These are phyloP conservation scores for Boletus speciosus DNA, from an alignment of 768 basidiomycete genomes.

Conservation along the genomic window DNA sequence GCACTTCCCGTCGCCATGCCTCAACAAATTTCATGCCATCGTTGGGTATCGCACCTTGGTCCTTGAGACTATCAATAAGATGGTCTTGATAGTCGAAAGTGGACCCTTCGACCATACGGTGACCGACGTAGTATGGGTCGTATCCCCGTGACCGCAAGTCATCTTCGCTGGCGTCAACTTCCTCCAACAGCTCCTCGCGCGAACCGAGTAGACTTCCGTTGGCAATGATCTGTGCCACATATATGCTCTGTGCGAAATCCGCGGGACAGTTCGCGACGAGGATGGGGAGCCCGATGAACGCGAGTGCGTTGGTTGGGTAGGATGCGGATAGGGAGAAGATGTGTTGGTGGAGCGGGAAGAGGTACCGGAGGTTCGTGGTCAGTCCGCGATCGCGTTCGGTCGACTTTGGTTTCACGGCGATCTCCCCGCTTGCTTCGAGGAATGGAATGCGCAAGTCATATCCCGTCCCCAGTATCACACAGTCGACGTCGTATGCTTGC, in stretches of 20 bases:
- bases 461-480: conserved; percentile 52
- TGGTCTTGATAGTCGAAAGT: conserved; percentile 42
- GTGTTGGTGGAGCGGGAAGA: conserved; percentile 53
- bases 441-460: conserved; percentile 54
- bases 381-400: conserved; percentile 25
- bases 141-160: conserved; percentile 37
- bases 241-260: conserved; percentile 49
- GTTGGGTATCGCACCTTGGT: conserved; percentile 35
- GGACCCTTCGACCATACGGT: conserved; percentile 37
- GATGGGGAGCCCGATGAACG: conserved; percentile 53
- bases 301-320: conserved; percentile 49
- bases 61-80: conserved; percentile 12
- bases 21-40: conserved; percentile 48
- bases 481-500: conserved; percentile 37
- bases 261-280: conserved; percentile 46
- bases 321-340: conserved; percentile 48
- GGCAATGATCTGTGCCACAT: conserved; percentile 43
- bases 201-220: conserved; percentile 40
- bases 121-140: conserved; percentile 50
- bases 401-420: conserved; percentile 16
- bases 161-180: conserved; percentile 42
- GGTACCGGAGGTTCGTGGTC: conserved; percentile 48
- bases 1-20: conserved; percentile 42
- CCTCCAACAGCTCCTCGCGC: conserved; percentile 37
- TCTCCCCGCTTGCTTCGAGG: conserved; percentile 31